Base-by-base conservation (phyloP, 2,329 filamentous ascomycete genomes). In the Trichoderma atrobrunneum region DNA sequence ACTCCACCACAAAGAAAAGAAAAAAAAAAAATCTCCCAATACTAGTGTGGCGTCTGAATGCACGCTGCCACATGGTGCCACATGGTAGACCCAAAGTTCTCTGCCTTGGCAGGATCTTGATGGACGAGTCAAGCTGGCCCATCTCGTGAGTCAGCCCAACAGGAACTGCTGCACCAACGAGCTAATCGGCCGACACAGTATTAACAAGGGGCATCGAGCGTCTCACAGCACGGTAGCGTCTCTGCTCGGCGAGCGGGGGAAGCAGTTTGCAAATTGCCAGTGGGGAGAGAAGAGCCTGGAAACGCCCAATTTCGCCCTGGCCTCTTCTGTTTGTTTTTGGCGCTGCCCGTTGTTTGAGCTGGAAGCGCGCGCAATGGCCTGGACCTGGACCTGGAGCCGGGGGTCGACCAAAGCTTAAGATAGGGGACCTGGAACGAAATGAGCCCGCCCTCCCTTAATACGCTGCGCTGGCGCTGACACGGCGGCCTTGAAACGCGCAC, bases 291-390 rank as follows among this genome's bases (percentile, higher is more conserved):
- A 43, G n/a, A 59, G 36, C 54, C 36, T 60, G 18, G 56, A 60
- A 60, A 60, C 65, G 43, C 24, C 24, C 65, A 68, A 60, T 68
- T 60, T 68, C 56, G 39, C 26, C 48, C 28, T 68, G 26, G 39
- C 21, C 30, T 43, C 36, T 51, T n/a, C 26, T 69, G 12, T 62
- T 61, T 62, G 66, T 8, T 62, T 62, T 61, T 70, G 66, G 51
- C 51, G 64, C 57, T 43, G 66, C 21, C 66, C 39, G 57, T 51
- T 61, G 66, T 61, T 62, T 62, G 59, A 57, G 39, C 16, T 51
- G 11, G 70, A 72, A 30, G 62, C 70, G 70, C 62, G 54, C 70
- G 70, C 70, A 60, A 67, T 39, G 56, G 56, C 39, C 70, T 30
- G 56, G 63, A n/a, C 36, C 36, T 39, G 16, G 43, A 48, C 43